Base-by-base conservation (phyloP, 208 protist genomes). In the Tritrichomonas musculus region DNA sequence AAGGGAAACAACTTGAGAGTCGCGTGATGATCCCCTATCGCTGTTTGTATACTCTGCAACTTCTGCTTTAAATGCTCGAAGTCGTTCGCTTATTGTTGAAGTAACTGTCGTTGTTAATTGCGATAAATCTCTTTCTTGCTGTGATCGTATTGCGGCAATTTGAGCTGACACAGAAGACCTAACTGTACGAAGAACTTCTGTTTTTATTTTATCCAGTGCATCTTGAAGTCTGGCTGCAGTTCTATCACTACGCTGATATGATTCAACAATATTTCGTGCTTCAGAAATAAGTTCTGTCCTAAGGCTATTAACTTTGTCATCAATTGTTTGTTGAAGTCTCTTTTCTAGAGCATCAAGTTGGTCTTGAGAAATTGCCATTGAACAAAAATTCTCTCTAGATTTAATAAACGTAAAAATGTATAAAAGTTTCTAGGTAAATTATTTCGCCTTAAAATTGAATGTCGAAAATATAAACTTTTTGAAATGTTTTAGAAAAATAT, bases 131-230 rank as follows among this genome's bases (percentile, higher is more conserved):
- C 73, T 4, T 53, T 82, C 73, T 82, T 82, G 73, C 30, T 82
- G 73, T n/a, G 73, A n/a, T 20, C 73, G 33, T n/a, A 82, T 82
- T 82, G 73, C 73, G n/a, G 73, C 33, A 20, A 82, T 82, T 82
- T 82, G 73, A 53, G 73, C n/a, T 50, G 73, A 33, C 8, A 82
- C 73, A 33, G 73, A 82, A n/a, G 73, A 82, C 8, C 73, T 47
- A 22, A 82, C 73, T n/a, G 41, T 50, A 4, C 73, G 30, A 20
- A 82, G 22, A n/a, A 82, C 73, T 53, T 82, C 73, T n/a, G n/a
- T 20, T 30, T 82, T 82, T 22, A 82, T 82, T 25, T 82, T 82
- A 30, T 82, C 73, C 8, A 82, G 22, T 2, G 73, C 73, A 36
- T 82, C 73, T 30, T 82, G 73, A 1, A 82, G 41, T 53, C 73